Percentiles rank a stretch among this genome's conserved stretches.
These are phyloP conservation scores for Tetraselmis chui DNA, from an alignment of 139 green algal species.

Conservation along the genomic window DNA sequence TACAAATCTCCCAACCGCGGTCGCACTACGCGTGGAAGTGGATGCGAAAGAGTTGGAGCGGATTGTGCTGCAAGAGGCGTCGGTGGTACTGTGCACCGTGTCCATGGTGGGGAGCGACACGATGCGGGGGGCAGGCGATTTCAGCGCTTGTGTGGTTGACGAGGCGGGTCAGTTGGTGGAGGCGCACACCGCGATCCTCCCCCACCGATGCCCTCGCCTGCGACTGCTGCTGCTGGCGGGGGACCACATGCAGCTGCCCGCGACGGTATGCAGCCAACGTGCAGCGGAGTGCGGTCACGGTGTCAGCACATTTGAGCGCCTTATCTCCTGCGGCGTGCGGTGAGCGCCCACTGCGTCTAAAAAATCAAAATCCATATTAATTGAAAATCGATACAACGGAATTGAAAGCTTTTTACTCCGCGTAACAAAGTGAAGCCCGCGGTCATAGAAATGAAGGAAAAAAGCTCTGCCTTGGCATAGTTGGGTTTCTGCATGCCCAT, in stretches of 20 bases:
- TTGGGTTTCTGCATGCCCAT: too few relatives aligned
- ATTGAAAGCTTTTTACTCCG: too few relatives aligned
- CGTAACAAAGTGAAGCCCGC: too few relatives aligned
- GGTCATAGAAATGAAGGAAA: too few relatives aligned
- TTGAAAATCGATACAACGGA: too few relatives aligned
- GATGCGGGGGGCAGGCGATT: neutral
- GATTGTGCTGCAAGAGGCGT: neutral
- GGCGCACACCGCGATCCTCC: slow-evolving; percentile 15
- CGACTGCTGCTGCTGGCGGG: slow-evolving; percentile 12
- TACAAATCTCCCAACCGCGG: neutral
- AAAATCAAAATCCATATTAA: too few relatives aligned
- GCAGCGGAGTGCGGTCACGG: neutral
- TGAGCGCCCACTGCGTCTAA: too few relatives aligned
- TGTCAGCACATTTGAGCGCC: neutral
- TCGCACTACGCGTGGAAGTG: neutral
- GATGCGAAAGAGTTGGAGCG: neutral
- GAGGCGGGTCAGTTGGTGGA: slow-evolving; percentile 20
- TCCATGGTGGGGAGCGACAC: slow-evolving; percentile 4
- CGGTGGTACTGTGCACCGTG: slow-evolving; percentile 17
- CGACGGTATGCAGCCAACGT: neutral
- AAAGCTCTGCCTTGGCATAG: too few relatives aligned
- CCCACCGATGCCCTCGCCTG: neutral
- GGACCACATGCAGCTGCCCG: neutral
- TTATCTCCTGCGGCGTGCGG: neutral
- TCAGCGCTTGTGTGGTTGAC: slow-evolving; percentile 9